Evolutionary conservation across 305 asterid genomes (phyloP).

Genomic region (Fraxinus latifolia): DNA sequence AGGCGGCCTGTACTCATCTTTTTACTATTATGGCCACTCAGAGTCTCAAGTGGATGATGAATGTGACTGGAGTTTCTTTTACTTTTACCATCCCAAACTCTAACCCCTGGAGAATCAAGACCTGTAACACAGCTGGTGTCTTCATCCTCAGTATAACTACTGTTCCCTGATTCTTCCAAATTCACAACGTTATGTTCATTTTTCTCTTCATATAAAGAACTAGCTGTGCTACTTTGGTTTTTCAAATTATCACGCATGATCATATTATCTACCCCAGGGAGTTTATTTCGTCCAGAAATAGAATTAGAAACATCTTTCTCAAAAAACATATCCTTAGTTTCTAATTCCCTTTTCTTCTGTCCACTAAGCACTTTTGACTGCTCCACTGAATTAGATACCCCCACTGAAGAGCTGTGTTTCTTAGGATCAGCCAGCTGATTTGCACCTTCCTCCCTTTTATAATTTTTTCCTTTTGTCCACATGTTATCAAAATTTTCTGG

Average conservation of each 20-base stretch:
- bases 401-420: conserved; percentile 37
- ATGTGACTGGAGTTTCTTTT: conserved; percentile 68
- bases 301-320: conserved; percentile 28
- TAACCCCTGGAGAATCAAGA: conserved; percentile 81
- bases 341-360: conserved; percentile 39
- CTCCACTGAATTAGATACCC: conserved; percentile 43
- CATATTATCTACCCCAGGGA: conserved; percentile 17
- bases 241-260: conserved; percentile 22
- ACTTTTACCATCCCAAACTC: conserved; percentile 90
- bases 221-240: conserved; percentile 23
- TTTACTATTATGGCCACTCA: conserved; percentile 51
- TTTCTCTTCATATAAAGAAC: conserved; percentile 41
- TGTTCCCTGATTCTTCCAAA: conserved; percentile 70
- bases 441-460: conserved; percentile 52
- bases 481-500: conserved; percentile 92
- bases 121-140: conserved; percentile 62
- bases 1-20: conserved; percentile 44
- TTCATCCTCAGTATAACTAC: conserved; percentile 77
- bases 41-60: conserved; percentile 91
- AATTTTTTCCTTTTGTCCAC: conserved; percentile 95
- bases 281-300: conserved; percentile 32
- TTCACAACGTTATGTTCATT: conserved; percentile 35
- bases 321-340: conserved; percentile 14
- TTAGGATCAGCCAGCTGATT: conserved; percentile 35
- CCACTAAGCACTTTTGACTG: conserved; percentile 36